phyloP scores from a whole-genome alignment of 2,329 filamentous ascomycete genomes.

The Zalaria sp. region DNA sequence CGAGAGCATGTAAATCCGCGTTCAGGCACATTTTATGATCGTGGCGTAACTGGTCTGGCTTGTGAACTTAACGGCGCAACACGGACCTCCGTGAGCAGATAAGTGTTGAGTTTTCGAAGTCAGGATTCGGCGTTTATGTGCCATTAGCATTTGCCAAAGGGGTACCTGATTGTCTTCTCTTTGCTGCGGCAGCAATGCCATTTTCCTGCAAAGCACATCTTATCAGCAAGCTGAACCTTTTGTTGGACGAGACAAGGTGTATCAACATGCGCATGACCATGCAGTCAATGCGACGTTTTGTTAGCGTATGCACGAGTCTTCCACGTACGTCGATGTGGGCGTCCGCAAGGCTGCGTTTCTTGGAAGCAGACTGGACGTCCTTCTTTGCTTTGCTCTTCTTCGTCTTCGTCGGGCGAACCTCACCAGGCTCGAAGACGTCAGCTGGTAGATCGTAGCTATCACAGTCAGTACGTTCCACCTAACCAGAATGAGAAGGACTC shows the following conservation, averaged over 20 bases:
- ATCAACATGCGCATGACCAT: too few species aligned
- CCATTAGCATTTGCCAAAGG: not conserved
- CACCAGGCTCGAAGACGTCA: slow-evolving; percentile 75
- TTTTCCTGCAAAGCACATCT: not conserved
- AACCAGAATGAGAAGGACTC: not conserved
- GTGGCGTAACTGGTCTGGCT: too few species aligned
- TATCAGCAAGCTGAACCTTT: too few species aligned
- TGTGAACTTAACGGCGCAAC: too few species aligned
- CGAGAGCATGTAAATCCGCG: too few species aligned
- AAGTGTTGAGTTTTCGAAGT: too few species aligned
- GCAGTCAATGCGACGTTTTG: too few species aligned
- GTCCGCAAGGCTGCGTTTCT: slow-evolving; percentile 30
- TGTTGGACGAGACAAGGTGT: too few species aligned
- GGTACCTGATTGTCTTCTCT: slow-evolving; percentile 4
- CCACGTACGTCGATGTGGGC: slow-evolving; percentile 33
- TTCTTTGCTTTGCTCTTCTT: slow-evolving; percentile 21
- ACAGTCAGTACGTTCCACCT: slow-evolving; percentile 10
- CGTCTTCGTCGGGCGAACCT: slow-evolving; percentile 35
- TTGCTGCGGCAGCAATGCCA: slow-evolving; percentile 1
- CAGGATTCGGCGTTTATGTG: not conserved
- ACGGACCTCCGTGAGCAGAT: too few species aligned
- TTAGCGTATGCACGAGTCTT: too few species aligned
- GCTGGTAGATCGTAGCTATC: slow-evolving; percentile 71
- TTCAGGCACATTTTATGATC: too few species aligned
- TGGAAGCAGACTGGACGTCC: slow-evolving; percentile 11